These are phyloP conservation scores for Colletotrichum caudatum DNA, from an alignment of 2,329 filamentous ascomycete species.

Conservation along the genomic window DNA sequence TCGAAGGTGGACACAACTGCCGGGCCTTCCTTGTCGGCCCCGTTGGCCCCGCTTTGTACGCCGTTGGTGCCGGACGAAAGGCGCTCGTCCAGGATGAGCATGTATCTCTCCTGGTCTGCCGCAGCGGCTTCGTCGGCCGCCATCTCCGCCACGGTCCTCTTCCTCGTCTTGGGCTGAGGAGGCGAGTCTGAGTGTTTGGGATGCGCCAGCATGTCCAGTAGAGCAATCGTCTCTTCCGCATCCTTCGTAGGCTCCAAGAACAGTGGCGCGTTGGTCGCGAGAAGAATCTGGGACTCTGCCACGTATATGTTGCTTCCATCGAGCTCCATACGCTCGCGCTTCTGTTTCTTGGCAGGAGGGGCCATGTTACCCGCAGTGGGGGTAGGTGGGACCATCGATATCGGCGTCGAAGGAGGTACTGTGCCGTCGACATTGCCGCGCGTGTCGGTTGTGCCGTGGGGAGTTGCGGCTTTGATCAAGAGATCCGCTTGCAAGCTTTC, in stretches of 20 bases:
- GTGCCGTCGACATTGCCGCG: conserved; percentile 55
- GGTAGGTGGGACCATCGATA: conserved; percentile 69
- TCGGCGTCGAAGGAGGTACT: conserved; percentile 76
- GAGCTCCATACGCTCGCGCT: conserved; percentile 79
- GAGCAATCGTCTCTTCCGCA: conserved; percentile 74
- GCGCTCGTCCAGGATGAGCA: conserved; percentile 92
- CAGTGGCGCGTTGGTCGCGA: conserved; percentile 79
- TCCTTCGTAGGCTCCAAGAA: conserved; percentile 81
- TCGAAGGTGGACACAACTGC: conserved; percentile 81
- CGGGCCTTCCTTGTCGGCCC: conserved; percentile 79
- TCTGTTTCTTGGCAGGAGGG: conserved; percentile 74
- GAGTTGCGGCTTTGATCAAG: conserved; percentile 79
- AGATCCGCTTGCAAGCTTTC: conserved; percentile 82
- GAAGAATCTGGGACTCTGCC: conserved; percentile 81
- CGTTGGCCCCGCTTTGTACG: conserved; percentile 67
- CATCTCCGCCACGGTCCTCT: conserved; percentile 94
- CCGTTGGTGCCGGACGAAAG: conserved; percentile 71
- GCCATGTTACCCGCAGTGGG: conserved; percentile 70
- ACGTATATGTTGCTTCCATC: conserved; percentile 79
- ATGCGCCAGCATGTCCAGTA: conserved; percentile 79
- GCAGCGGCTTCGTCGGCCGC: conserved; percentile 94
- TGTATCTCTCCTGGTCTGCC: conserved; percentile 88
- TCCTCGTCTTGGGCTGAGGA: conserved; percentile 88
- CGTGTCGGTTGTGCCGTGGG: conserved; percentile 59
- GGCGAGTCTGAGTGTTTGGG: conserved; percentile 81